A percentile compares a stretch with the other conserved stretches of the same genome.
Evolutionary conservation across 106 monocot species (phyloP).

Genomic region (Gastrodia elata): DNA sequence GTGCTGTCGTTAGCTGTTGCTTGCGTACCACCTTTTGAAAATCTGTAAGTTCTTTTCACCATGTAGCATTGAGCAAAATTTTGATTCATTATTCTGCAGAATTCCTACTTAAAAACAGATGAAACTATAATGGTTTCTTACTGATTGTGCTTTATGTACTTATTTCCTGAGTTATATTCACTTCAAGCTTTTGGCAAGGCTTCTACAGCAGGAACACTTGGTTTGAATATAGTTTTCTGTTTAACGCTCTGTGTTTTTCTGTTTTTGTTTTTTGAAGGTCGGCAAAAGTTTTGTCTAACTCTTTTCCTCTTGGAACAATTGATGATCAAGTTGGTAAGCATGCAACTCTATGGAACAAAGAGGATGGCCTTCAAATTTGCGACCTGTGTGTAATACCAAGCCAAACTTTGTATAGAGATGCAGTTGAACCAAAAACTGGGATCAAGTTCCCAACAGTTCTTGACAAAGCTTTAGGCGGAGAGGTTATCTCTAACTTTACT

Average conservation of each 20-base stretch:
- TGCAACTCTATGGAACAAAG: constrained; percentile 7
- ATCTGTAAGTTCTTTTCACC: constrained; percentile 39
- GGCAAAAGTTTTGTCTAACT: constrained; percentile 42
- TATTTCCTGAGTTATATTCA: background rate
- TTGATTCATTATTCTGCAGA: background rate
- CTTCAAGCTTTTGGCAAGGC: background rate
- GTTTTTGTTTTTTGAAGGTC: constrained; percentile 32
- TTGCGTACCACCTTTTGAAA: constrained; percentile 62
- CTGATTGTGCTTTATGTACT: background rate
- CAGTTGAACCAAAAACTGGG: constrained; percentile 82
- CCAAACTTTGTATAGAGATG: constrained; percentile 35
- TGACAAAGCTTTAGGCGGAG: constrained; percentile 25
- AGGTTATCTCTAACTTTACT: constrained; percentile 31
- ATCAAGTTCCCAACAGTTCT: constrained; percentile 77
- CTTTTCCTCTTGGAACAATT: constrained; percentile 27
- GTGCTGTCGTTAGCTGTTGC: constrained; percentile 61
- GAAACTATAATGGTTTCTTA: background rate
- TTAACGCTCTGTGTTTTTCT: constrained; percentile 4
- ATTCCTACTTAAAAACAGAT: background rate
- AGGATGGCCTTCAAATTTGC: constrained; percentile 29
- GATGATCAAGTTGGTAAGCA: constrained; percentile 18
- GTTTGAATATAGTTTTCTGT: background rate
- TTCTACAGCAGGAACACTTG: background rate
- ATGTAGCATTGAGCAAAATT: background rate
- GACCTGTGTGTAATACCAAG: constrained; percentile 26